phyloP scores from a whole-genome alignment of 2,329 filamentous ascomycete species.

The Cercospora sesami region DNA sequence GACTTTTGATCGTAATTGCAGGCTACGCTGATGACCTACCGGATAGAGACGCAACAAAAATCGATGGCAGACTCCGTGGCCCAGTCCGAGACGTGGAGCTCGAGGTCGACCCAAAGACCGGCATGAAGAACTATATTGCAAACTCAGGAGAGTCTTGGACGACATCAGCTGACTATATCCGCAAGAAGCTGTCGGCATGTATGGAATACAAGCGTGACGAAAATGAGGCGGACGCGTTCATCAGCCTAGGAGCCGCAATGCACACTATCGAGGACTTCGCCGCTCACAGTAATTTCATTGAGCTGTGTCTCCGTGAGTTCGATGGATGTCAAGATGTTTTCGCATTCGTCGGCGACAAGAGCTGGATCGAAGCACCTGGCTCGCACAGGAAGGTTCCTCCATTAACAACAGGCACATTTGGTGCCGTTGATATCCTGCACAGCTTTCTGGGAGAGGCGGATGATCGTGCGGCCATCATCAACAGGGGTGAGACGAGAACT shows the following conservation, averaged over 20 bases:
- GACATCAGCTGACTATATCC: slow-evolving; percentile 77
- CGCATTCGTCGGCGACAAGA: slow-evolving; percentile 47
- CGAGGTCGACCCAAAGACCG: slow-evolving; percentile 70
- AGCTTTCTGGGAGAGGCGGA: slow-evolving; percentile 48
- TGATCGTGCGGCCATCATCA: slow-evolving; percentile 42
- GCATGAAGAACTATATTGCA: slow-evolving; percentile 89
- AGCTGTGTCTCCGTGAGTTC: slow-evolving; percentile 45
- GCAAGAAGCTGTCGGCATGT: slow-evolving; percentile 66
- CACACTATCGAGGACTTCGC: slow-evolving; percentile 74
- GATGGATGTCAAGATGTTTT: slow-evolving; percentile 43
- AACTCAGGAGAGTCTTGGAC: slow-evolving; percentile 77
- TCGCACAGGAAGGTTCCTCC: slow-evolving; percentile 34
- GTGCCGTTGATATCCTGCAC: slow-evolving; percentile 50
- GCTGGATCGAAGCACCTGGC: slow-evolving; percentile 41
- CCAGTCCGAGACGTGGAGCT: slow-evolving; percentile 53
- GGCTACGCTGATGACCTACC: slow-evolving; percentile 3
- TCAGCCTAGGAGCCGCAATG: slow-evolving; percentile 72
- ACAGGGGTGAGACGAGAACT: neutral
- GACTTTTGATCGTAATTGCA: neutral
- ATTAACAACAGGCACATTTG: slow-evolving; percentile 53
- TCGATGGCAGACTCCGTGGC: slow-evolving; percentile 1
- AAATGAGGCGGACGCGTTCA: slow-evolving; percentile 61
- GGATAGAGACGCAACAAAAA: neutral
- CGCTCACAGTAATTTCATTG: slow-evolving; percentile 53
- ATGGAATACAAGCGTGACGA: slow-evolving; percentile 3